These are phyloP conservation scores for Cutaneotrichosporon daszewskae DNA, from an alignment of 1,284 basidiomycete genomes.

Conservation along the genomic window DNA sequence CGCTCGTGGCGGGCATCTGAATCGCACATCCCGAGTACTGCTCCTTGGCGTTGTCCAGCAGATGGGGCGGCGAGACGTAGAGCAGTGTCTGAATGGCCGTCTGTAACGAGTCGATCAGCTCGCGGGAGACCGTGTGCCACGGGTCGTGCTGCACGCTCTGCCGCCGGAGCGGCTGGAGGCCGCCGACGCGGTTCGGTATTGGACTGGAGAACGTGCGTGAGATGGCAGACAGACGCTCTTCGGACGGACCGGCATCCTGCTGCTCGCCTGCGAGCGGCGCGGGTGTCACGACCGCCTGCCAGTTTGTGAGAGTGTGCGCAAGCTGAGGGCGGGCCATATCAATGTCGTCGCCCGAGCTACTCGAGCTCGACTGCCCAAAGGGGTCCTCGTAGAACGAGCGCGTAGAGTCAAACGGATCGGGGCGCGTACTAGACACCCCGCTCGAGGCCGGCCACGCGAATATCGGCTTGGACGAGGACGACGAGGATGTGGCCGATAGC, in stretches of 20 bases:
- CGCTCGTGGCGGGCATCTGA: constrained; percentile 73
- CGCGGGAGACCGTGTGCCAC: constrained; percentile 50
- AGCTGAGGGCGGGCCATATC: not conserved
- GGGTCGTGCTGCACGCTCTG: constrained; percentile 5
- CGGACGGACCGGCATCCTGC: not conserved
- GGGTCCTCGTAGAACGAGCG: constrained; percentile 35
- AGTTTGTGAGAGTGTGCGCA: not conserved
- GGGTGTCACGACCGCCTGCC: not conserved
- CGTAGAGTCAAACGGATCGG: constrained; percentile 36
- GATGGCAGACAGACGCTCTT: constrained; percentile 5
- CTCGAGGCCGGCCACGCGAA: constrained; percentile 24
- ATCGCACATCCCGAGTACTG: constrained; percentile 81
- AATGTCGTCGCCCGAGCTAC: constrained; percentile 15
- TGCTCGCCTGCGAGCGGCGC: not conserved
- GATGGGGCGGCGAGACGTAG: constrained; percentile 76
- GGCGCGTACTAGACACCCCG: constrained; percentile 3
- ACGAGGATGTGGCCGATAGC: constrained; percentile 34
- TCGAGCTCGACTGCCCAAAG: constrained; percentile 19
- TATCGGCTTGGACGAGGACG: constrained; percentile 26
- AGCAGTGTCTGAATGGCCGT: constrained; percentile 80
- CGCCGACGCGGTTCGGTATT: constrained; percentile 26
- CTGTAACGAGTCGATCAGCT: constrained; percentile 81
- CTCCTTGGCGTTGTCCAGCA: constrained; percentile 86
- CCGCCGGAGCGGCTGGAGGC: constrained; percentile 28
- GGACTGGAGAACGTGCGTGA: constrained; percentile 35